Base-by-base conservation (phyloP, 805 yeast genomes). In the Ogataea chonburiensis region DNA sequence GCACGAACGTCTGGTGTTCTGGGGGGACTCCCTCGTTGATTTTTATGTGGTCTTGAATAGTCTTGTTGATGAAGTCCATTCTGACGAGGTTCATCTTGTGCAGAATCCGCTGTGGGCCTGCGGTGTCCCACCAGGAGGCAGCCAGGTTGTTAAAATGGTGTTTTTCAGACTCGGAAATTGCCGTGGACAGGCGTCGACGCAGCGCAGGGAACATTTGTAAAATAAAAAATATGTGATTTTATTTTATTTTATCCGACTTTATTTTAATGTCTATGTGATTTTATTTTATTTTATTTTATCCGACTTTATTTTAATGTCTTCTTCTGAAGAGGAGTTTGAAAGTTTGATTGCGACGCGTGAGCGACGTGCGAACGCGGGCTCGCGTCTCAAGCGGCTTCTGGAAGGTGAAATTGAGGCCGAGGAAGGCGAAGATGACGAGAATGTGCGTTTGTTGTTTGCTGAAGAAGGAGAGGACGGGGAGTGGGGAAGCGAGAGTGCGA, bases 81-180 rank as follows among this genome's bases (percentile, higher is more conserved):
- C 98, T 67, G 35, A 86, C 68, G 32, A 86, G 67, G 58, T 93
- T 93, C 98, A 93, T 91, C 63, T 88, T 85, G 63, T 93, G 98
- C 27, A 93, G 71, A 37, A 93, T 86, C 24, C 98, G 67, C 57
- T 93, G 98, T 1, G 97, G 83, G 0, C 98, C 98, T 46, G 79
- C 64, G 10, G 85, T 79, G 51, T 93, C 96, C 98, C 99, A 93
- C 99, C 99, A 93, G n/a, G 86, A 63, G n/a, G 82, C 69, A 1
- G 99, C 98, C 28, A 93, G 68, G 21, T 81, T 76, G 49, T 85
- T 79, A 62, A 93, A 93, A 60, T 93, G 98, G 7, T 72, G 62
- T 58, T 81, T 68, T 56, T 91, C 98, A 5, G 79, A 77, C 6
- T 63, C 64, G 0, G 79, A 71, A 5, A 78, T 70, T 4, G 73